phyloP scores from a whole-genome alignment of 768 basidiomycete genomes.

The Mrakia frigida region DNA sequence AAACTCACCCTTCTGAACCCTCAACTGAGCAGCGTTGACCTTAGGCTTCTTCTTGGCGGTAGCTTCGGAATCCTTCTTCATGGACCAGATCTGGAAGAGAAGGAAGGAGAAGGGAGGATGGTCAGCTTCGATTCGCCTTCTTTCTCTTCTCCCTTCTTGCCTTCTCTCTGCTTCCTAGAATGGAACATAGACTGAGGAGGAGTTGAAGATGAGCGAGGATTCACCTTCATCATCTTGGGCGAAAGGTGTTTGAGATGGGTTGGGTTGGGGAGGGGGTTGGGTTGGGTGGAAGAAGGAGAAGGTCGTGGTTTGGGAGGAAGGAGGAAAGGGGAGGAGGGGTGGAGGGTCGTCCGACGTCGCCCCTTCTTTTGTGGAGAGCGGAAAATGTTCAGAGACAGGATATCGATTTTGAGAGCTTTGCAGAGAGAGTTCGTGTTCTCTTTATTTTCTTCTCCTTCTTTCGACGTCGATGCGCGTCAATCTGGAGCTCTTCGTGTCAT shows the following conservation, averaged over 20 bases:
- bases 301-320: constrained; percentile 1
- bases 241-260: background rate
- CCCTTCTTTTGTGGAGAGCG: background rate
- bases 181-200: background rate
- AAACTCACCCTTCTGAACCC: constrained; percentile 94
- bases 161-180: background rate
- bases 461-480: too few species aligned
- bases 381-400: too few species aligned
- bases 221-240: constrained; percentile 20
- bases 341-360: background rate
- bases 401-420: too few species aligned
- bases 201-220: background rate
- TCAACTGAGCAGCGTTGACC: constrained; percentile 94
- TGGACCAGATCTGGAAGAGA: constrained; percentile 79
- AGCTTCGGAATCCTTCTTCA: constrained; percentile 99
- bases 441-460: too few species aligned
- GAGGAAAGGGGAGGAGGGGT: background rate
- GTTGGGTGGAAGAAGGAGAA: background rate
- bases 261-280: background rate
- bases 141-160: too few species aligned
- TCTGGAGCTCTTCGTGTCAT: too few species aligned
- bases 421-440: too few species aligned
- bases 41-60: constrained; percentile 97
- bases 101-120: background rate
- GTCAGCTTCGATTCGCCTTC: background rate